Evolutionary conservation across 805 yeast species (phyloP), one percentile per base, ranked within the genome.

Genomic region (Teunomyces barrocoloradensis): DNA sequence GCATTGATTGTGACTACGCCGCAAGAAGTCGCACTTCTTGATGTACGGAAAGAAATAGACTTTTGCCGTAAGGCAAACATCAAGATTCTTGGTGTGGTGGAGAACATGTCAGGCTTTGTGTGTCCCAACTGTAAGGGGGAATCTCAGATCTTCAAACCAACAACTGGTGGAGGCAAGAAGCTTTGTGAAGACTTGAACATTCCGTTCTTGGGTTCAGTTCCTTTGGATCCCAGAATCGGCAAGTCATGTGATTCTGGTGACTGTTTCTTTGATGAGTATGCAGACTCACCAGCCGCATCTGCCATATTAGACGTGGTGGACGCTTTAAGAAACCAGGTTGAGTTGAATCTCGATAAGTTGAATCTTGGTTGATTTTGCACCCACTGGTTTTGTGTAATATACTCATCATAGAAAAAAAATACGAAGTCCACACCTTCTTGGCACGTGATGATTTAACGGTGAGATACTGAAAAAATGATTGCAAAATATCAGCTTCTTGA

Each of bases 81-180:
- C 51, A 84, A 78, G 50, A 79, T 94, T 3, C 65, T 94, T 38
- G 99, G 99, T 0, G 67, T 94, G 11, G 97, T 94, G 15, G 99
- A 94, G 64, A 94, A 94, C 65, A 94, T 94, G 99, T 82, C 96
- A 6, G 99, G 99, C 2, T 94, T 94, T 69, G 98, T 94, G 12
- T 94, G 99, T 64, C 99, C 99, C 3, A 82, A 76, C 59, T 94
- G 99, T 68, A 81, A 87, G 52, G 94, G 94, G 6, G 88, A 91
- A 66, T 87, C 96, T 0, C 82, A 84, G 59, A 91, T 94, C 4
- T 94, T 94, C 68, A 84, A 85, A 51, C 89, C 99, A 12, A 94
- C 99, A 1, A 94, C 99, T 0, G 99, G 99, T 12, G 99, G 99
- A 17, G 99, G 98, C 6, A 77, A 80, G 57, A 81, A 82, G 27